These are phyloP conservation scores for Phialocephala sp. DNA, from an alignment of 2,329 filamentous ascomycete genomes.

Conservation along the genomic window DNA sequence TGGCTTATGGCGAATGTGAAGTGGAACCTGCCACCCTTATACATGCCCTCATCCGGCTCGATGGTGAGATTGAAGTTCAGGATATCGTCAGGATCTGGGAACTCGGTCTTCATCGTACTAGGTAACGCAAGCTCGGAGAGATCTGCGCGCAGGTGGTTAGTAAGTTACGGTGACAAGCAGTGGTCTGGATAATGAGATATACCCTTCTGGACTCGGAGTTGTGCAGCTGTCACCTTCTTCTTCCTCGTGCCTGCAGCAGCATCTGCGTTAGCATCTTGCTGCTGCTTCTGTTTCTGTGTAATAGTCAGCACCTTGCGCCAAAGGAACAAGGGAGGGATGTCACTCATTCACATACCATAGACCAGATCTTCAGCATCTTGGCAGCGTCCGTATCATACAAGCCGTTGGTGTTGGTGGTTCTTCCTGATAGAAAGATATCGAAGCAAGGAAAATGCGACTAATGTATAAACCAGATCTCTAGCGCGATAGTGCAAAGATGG, in stretches of 20 bases:
- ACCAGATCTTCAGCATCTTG: conserved; percentile 99
- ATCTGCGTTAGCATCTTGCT: conserved; percentile 87
- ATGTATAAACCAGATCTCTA: background rate
- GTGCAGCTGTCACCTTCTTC: conserved; percentile 98
- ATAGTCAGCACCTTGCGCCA: conserved; percentile 22
- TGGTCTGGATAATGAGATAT: conserved; percentile 35
- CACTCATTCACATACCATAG: conserved; percentile 71
- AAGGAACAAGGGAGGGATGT: background rate
- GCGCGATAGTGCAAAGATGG: background rate
- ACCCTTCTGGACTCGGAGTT: conserved; percentile 97
- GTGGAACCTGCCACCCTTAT: conserved; percentile 84
- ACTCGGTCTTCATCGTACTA: conserved; percentile 79
- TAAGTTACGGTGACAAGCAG: background rate
- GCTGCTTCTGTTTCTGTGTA: conserved; percentile 89
- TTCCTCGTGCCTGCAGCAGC: conserved; percentile 79
- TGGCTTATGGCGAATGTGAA: conserved; percentile 94
- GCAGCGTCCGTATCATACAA: conserved; percentile 21
- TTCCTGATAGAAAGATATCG: background rate
- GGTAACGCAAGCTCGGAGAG: conserved; percentile 81
- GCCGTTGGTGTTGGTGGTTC: background rate
- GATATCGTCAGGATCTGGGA: conserved; percentile 83
- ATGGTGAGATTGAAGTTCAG: conserved; percentile 84
- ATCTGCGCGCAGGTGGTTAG: conserved; percentile 55
- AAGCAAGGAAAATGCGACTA: background rate
- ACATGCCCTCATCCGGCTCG: conserved; percentile 84